phyloP scores from a whole-genome alignment of 805 yeast species.

The Wickerhamiella shivajii region DNA sequence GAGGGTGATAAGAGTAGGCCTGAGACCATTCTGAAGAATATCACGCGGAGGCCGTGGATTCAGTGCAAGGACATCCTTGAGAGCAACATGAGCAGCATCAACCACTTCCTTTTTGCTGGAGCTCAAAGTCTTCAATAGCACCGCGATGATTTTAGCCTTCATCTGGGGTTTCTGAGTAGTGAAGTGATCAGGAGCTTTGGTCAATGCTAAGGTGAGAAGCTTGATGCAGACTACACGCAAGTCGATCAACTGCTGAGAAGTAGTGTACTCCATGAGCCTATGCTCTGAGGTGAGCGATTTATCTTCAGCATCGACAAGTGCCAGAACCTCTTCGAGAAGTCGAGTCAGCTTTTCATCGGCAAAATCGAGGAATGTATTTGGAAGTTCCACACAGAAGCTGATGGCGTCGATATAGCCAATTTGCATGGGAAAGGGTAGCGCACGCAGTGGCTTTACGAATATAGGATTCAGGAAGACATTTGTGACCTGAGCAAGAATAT shows the following conservation, averaged over 20 bases:
- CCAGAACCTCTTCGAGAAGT: constrained; percentile 75
- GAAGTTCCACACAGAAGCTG: constrained; percentile 74
- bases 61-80: constrained; percentile 68
- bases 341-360: constrained; percentile 72
- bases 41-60: constrained; percentile 80
- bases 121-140: constrained; percentile 84
- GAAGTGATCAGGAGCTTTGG: constrained; percentile 63
- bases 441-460: constrained; percentile 91
- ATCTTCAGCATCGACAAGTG: constrained; percentile 94
- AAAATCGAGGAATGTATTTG: constrained; percentile 66
- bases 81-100: constrained; percentile 84
- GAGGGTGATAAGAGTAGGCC: constrained; percentile 90
- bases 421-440: constrained; percentile 96
- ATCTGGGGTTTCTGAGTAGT: constrained; percentile 46
- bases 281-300: constrained; percentile 84
- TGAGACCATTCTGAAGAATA: constrained; percentile 79
- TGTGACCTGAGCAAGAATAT: constrained; percentile 71
- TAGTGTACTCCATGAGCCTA: constrained; percentile 69
- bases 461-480: constrained; percentile 77
- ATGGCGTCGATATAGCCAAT: constrained; percentile 96
- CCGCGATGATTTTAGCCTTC: constrained; percentile 75
- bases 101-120: constrained; percentile 75
- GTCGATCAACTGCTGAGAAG: constrained; percentile 76
- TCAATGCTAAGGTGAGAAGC: constrained; percentile 65
- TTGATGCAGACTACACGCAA: constrained; percentile 81